phyloP scores from a whole-genome alignment of 148 eudicot species.

The Gaultheria prostrata region DNA sequence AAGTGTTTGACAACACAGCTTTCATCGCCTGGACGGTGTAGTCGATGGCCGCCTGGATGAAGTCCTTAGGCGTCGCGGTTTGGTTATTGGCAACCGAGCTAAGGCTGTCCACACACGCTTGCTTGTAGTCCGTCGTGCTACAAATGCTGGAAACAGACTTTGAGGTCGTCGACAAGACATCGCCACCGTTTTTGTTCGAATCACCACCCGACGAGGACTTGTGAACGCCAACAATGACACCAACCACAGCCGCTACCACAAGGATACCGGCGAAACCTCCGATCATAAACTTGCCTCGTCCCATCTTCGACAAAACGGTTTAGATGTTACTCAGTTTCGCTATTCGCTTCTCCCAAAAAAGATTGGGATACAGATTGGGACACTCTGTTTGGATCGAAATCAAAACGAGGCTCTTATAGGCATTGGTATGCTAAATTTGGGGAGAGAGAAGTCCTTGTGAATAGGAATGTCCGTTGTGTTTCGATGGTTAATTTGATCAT shows the following conservation, averaged over 20 bases:
- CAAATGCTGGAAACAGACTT: constrained; percentile 49
- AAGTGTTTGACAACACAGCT: constrained; percentile 20
- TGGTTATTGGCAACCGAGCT: constrained; percentile 28
- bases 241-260: constrained; percentile 38
- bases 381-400: no score
- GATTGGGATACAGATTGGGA: neutral
- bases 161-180: constrained; percentile 28
- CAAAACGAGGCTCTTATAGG: neutral
- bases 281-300: constrained; percentile 39
- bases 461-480: neutral
- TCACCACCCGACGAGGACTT: neutral
- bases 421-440: neutral
- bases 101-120: constrained; percentile 43
- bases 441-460: neutral
- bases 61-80: constrained; percentile 47
- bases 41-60: constrained; percentile 29
- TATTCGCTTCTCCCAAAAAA: neutral
- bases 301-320: constrained; percentile 1
- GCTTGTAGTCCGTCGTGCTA: constrained; percentile 41
- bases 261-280: constrained; percentile 35
- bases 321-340: neutral
- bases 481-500: neutral
- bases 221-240: constrained; percentile 17
- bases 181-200: neutral
- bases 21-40: constrained; percentile 35